A percentile compares a stretch with the other conserved stretches of the same genome.
Conservation (phyloP, 2,329 filamentous ascomycete species). For the Cladosporium sp. region DNA sequence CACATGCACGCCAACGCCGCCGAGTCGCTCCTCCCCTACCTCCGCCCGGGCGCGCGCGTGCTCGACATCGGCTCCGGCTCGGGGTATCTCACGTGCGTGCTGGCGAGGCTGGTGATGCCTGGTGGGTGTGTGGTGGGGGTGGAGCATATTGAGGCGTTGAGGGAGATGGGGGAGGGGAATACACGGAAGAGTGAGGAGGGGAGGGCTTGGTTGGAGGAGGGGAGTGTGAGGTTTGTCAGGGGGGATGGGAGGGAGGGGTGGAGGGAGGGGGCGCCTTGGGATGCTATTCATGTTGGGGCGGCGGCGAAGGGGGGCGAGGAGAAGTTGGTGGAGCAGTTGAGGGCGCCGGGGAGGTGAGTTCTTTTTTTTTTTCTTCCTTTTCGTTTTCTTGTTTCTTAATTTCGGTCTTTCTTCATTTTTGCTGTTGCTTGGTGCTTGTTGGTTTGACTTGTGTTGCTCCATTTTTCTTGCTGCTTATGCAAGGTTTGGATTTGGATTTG, state of each 20-base stretch:
- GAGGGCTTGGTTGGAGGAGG: slow-evolving; percentile 56
- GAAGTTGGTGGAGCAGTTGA: slow-evolving; percentile 70
- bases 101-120: slow-evolving; percentile 68
- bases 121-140: slow-evolving; percentile 43
- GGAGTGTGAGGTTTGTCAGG: slow-evolving; percentile 64
- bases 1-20: slow-evolving; percentile 67
- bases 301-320: slow-evolving; percentile 70
- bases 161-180: slow-evolving; percentile 38
- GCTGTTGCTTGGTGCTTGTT: too few relatives aligned
- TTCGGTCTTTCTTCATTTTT: too few relatives aligned
- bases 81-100: slow-evolving; percentile 78
- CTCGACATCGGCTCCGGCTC: slow-evolving; percentile 47
- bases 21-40: slow-evolving; percentile 56
- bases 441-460: too few relatives aligned
- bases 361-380: background rate
- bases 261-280: slow-evolving; percentile 57
- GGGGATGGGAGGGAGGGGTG: slow-evolving; percentile 58
- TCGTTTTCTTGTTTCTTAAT: background rate
- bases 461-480: too few relatives aligned
- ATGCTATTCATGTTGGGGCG: slow-evolving; percentile 94
- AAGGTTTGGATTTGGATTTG: background rate
- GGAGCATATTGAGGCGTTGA: slow-evolving; percentile 46
- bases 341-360: slow-evolving; percentile 62
- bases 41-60: slow-evolving; percentile 47
- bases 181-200: slow-evolving; percentile 41